A percentile compares a stretch with the other conserved stretches of the same genome.
phyloP scores from a whole-genome alignment of 495 filamentous ascomycete genomes.

The Penicillium macrosclerotiorum region DNA sequence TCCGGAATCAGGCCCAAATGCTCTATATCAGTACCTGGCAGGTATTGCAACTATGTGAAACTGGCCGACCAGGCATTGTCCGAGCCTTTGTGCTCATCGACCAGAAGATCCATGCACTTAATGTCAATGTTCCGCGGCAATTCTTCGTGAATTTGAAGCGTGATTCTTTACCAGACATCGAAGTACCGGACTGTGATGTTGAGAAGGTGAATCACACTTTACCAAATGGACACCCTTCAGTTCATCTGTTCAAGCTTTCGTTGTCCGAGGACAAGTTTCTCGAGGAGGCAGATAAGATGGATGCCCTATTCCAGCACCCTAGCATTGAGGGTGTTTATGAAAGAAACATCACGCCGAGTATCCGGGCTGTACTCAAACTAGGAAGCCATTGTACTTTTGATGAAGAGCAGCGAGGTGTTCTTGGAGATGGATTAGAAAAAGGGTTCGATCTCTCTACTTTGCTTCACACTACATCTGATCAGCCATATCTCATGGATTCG shows the following conservation, averaged over 20 bases:
- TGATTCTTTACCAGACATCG: slow-evolving; percentile 82
- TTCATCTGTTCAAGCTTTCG: slow-evolving; percentile 89
- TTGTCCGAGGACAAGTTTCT: slow-evolving; percentile 88
- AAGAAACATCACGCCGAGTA: slow-evolving; percentile 78
- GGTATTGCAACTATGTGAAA: slow-evolving; percentile 79
- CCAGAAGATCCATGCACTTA: slow-evolving; percentile 81
- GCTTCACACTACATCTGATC: slow-evolving; percentile 60
- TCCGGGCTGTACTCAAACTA: slow-evolving; percentile 82
- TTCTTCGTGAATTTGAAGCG: slow-evolving; percentile 89
- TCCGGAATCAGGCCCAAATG: slow-evolving; percentile 86
- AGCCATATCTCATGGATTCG: slow-evolving; percentile 67
- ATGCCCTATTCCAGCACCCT: slow-evolving; percentile 79
- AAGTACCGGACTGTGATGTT: slow-evolving; percentile 80
- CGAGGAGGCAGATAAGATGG: slow-evolving; percentile 76
- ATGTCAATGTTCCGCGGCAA: slow-evolving; percentile 83
- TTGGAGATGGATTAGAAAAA: slow-evolving; percentile 88
- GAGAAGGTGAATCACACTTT: slow-evolving; percentile 90
- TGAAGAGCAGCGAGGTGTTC: slow-evolving; percentile 80
- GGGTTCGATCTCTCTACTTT: slow-evolving; percentile 87
- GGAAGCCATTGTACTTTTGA: slow-evolving; percentile 96
- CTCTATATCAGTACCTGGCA: slow-evolving; percentile 93
- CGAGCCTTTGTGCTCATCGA: slow-evolving; percentile 90
- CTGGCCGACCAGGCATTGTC: slow-evolving; percentile 80
- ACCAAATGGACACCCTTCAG: slow-evolving; percentile 91
- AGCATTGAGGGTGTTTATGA: slow-evolving; percentile 98